Evolutionary conservation across 768 basidiomycete species (phyloP).

Genomic region (Pisolithus sp.): DNA sequence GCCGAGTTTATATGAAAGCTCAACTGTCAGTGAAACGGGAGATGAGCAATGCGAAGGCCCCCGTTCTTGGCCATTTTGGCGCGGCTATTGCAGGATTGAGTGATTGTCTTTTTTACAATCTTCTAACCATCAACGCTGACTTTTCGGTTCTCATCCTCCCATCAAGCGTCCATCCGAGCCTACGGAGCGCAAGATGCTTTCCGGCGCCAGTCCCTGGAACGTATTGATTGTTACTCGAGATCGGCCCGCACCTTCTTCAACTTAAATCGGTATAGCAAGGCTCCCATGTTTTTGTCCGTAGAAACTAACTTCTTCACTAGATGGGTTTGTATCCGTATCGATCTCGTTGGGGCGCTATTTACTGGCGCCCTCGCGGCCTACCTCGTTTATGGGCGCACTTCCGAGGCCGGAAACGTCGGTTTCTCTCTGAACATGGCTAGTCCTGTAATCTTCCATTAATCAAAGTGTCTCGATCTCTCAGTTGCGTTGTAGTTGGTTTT

Average conservation of each 20-base stretch:
- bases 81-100: slow-evolving; percentile 47
- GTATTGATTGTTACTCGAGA: slow-evolving; percentile 44
- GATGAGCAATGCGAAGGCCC: slow-evolving; percentile 45
- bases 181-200: slow-evolving; percentile 46
- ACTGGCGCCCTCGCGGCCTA: slow-evolving; percentile 44
- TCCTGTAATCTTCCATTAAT: slow-evolving; percentile 5
- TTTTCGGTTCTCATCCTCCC: neutral
- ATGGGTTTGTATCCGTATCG: slow-evolving; percentile 50
- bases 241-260: slow-evolving; percentile 40
- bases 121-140: slow-evolving; percentile 10
- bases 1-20: slow-evolving; percentile 47
- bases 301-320: slow-evolving; percentile 13
- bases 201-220: slow-evolving; percentile 34
- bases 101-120: slow-evolving; percentile 13
- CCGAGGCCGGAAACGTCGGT: slow-evolving; percentile 34
- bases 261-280: slow-evolving; percentile 33
- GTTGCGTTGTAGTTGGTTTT: slow-evolving; percentile 39
- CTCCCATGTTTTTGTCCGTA: neutral
- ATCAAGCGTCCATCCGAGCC: slow-evolving; percentile 41
- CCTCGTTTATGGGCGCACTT: slow-evolving; percentile 40
- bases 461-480: neutral
- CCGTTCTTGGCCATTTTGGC: slow-evolving; percentile 45
- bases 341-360: slow-evolving; percentile 49
- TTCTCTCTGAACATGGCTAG: slow-evolving; percentile 38
- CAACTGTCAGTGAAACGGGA: slow-evolving; percentile 53